Conservation (phyloP, 345 rosid genomes). For the Lenwebbia sp. region DNA sequence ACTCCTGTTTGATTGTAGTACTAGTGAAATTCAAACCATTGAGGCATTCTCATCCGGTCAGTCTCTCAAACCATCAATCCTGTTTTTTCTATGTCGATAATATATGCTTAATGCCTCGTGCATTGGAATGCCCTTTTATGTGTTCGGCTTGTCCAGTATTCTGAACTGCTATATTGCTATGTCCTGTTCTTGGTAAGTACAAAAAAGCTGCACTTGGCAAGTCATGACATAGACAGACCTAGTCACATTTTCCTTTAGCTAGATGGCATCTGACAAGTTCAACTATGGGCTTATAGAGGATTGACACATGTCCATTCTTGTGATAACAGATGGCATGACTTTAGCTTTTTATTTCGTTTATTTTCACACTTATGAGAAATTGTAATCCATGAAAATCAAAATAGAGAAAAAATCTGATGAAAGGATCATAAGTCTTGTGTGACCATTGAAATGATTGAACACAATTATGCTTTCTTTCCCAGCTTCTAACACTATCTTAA, state of each 20-base stretch:
- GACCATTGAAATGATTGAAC: not conserved
- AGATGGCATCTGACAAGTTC: not conserved
- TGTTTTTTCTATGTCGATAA: not conserved
- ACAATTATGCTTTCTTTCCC: not conserved
- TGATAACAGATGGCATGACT: not conserved
- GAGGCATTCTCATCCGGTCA: not conserved
- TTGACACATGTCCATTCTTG: not conserved
- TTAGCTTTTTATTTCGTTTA: not conserved
- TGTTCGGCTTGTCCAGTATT: not conserved
- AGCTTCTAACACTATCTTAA: not conserved
- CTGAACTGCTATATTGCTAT: not conserved
- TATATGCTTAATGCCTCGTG: not conserved
- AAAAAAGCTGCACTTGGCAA: not conserved
- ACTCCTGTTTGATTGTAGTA: not conserved
- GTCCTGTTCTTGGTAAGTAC: not conserved
- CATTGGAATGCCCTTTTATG: not conserved
- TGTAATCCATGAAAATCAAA: not conserved
- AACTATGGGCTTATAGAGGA: not conserved
- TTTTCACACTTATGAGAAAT: not conserved
- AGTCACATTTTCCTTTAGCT: not conserved
- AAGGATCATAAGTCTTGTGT: not conserved
- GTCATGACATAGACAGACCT: not conserved
- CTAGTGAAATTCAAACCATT: not conserved
- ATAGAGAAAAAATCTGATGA: not conserved
- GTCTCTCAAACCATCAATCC: not conserved